Conservation (phyloP, 1,284 basidiomycete genomes). For the Fereydounia khargensis region DNA sequence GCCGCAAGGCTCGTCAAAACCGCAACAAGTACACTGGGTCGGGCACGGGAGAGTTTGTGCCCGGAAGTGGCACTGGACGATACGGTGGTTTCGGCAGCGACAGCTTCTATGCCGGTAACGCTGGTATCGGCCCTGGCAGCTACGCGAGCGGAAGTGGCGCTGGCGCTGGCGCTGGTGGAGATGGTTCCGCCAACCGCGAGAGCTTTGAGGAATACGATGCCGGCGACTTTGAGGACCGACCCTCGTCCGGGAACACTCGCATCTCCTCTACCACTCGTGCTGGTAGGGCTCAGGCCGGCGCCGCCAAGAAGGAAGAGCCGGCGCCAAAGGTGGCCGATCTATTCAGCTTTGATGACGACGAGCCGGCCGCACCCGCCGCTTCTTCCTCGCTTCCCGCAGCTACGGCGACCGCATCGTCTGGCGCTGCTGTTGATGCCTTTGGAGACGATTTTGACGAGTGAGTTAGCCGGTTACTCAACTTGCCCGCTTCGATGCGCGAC, state of each 20-base stretch:
- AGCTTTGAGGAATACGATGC: constrained; percentile 92
- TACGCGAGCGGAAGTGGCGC: constrained; percentile 62
- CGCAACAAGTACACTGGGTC: constrained; percentile 84
- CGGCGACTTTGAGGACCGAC: constrained; percentile 79
- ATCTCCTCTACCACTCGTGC: constrained; percentile 15
- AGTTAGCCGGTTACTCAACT: too few species aligned
- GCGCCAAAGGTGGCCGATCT: constrained; percentile 68
- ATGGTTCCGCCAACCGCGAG: constrained; percentile 60
- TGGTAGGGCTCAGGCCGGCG: constrained; percentile 4
- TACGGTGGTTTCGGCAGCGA: constrained; percentile 84
- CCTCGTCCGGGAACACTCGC: constrained; percentile 6
- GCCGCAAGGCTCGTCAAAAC: constrained; percentile 90
- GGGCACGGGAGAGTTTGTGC: constrained; percentile 74
- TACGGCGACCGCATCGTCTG: constrained; percentile 5
- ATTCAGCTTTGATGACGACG: constrained; percentile 75
- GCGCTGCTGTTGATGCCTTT: constrained; percentile 18
- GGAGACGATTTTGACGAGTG: constrained; percentile 51
- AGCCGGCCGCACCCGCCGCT: constrained; percentile 51
- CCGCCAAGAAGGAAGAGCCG: constrained; percentile 41
- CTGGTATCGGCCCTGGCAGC: too few species aligned
- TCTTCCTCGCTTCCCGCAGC: constrained; percentile 37
- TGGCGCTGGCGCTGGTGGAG: constrained; percentile 63
- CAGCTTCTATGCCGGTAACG: constrained; percentile 60
- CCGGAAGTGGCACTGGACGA: constrained; percentile 63
- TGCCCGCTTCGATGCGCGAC: too few species aligned